These are phyloP conservation scores for Corchorus olitorius DNA, from an alignment of 345 rosid genomes.

Conservation along the genomic window DNA sequence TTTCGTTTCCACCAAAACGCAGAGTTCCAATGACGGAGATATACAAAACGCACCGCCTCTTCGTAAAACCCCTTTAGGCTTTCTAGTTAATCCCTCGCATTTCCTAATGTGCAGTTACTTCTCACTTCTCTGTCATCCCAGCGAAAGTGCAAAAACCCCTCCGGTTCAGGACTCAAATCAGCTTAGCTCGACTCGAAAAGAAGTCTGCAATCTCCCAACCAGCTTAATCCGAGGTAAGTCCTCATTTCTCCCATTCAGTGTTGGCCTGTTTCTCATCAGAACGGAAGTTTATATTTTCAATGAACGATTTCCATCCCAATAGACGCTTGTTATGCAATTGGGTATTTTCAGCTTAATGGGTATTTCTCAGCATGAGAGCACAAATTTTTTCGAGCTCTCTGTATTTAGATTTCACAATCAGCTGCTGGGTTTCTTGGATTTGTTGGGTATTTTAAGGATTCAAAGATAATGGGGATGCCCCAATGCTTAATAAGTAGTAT, in stretches of 20 bases:
- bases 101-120: background rate
- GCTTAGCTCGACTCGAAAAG: too few relatives aligned
- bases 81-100: background rate
- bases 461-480: conserved; percentile 47
- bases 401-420: conserved; percentile 7
- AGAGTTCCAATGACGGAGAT: background rate
- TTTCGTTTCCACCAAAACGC: too few relatives aligned
- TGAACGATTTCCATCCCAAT: conserved; percentile 3
- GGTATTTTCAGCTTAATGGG: conserved; percentile 30
- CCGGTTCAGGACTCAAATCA: background rate
- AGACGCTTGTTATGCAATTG: conserved; percentile 4
- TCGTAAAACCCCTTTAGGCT: too few relatives aligned
- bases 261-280: background rate
- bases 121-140: background rate
- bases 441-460: conserved; percentile 14
- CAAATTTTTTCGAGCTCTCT: background rate
- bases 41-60: background rate
- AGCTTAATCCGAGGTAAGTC: conserved; percentile 24
- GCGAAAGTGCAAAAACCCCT: background rate
- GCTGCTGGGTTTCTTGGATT: conserved; percentile 25
- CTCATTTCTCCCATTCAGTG: background rate
- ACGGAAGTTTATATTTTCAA: background rate
- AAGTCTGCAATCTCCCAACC: background rate
- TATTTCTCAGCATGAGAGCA: conserved; percentile 13
- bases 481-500: conserved; percentile 17